Evolutionary conservation across 2,329 filamentous ascomycete species (phyloP).

Genomic region (Pleurostoma richardsiae): DNA sequence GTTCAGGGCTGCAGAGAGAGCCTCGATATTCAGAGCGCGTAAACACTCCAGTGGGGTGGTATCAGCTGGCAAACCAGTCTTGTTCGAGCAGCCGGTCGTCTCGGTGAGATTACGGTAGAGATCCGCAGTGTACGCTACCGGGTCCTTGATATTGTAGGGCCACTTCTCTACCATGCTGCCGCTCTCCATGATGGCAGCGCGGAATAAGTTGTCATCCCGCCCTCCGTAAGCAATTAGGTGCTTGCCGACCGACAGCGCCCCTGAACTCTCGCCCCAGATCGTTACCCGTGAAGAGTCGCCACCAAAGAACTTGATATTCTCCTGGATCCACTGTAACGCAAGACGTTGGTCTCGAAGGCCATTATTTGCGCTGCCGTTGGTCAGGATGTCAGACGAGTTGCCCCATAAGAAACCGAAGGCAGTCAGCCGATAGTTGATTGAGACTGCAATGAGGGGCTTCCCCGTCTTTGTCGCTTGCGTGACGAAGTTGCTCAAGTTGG

Average conservation of each 20-base stretch:
- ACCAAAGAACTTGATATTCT: constrained; percentile 38
- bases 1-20: constrained; percentile 13
- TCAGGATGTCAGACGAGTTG: constrained; percentile 30
- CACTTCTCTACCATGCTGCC: not conserved
- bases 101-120: constrained; percentile 5
- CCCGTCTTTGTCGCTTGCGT: constrained; percentile 25
- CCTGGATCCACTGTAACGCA: constrained; percentile 39
- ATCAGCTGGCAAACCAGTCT: not conserved
- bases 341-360: constrained; percentile 41
- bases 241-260: constrained; percentile 36
- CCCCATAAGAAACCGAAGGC: constrained; percentile 40
- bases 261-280: constrained; percentile 45
- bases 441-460: constrained; percentile 41
- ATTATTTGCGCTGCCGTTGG: constrained; percentile 39
- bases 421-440: constrained; percentile 41
- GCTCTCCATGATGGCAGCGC: constrained; percentile 1
- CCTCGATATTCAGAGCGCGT: constrained; percentile 18
- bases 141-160: constrained; percentile 1
- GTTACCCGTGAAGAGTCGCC: constrained; percentile 39
- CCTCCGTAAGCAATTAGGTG: constrained; percentile 44
- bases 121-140: constrained; percentile 1
- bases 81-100: constrained; percentile 5
- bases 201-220: constrained; percentile 4
- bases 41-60: constrained; percentile 16
- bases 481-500: constrained; percentile 10